A percentile compares a stretch with the other conserved stretches of the same genome.
phyloP scores from a whole-genome alignment of 2,329 filamentous ascomycete genomes.

The Cladosporium sp. region DNA sequence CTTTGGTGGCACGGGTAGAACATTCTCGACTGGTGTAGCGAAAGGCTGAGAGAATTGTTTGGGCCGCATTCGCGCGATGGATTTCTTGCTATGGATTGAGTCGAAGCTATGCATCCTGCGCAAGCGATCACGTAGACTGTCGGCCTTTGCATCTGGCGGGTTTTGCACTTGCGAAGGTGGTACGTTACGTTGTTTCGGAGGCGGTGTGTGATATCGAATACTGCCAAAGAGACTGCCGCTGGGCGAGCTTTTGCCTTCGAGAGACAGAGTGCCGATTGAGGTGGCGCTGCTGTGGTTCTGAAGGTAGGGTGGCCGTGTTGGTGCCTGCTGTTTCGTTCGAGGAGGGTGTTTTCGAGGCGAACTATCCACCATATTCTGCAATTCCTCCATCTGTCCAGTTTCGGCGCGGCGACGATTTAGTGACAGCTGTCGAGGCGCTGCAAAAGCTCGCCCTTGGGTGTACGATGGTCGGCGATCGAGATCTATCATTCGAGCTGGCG shows the following conservation, averaged over 20 bases:
- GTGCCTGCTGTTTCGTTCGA: not conserved
- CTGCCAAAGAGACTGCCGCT: conserved; percentile 16
- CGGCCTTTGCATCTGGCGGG: not conserved
- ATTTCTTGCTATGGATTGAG: conserved; percentile 23
- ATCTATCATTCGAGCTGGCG: conserved; percentile 4
- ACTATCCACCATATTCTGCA: conserved; percentile 39
- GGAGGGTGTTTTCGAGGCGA: conserved; percentile 40
- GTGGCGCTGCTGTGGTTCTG: conserved; percentile 23
- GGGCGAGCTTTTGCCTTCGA: conserved; percentile 14
- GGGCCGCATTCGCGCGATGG: conserved; percentile 3
- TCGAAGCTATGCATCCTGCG: conserved; percentile 27
- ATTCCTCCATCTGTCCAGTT: conserved; percentile 37
- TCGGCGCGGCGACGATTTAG: conserved; percentile 43
- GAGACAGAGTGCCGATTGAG: conserved; percentile 21
- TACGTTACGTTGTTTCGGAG: conserved; percentile 1
- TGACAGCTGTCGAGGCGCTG: conserved; percentile 49
- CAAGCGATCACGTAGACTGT: conserved; percentile 22
- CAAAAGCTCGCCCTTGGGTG: conserved; percentile 50
- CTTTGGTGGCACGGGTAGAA: not conserved
- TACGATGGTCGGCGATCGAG: conserved; percentile 30
- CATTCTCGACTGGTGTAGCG: not conserved
- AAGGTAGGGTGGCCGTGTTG: conserved; percentile 8
- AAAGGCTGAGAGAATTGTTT: not conserved
- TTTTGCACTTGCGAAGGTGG: conserved; percentile 12
- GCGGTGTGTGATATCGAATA: conserved; percentile 25